Evolutionary conservation across 306 rosid genomes (phyloP).

Genomic region (Citrullus colocynthis): DNA sequence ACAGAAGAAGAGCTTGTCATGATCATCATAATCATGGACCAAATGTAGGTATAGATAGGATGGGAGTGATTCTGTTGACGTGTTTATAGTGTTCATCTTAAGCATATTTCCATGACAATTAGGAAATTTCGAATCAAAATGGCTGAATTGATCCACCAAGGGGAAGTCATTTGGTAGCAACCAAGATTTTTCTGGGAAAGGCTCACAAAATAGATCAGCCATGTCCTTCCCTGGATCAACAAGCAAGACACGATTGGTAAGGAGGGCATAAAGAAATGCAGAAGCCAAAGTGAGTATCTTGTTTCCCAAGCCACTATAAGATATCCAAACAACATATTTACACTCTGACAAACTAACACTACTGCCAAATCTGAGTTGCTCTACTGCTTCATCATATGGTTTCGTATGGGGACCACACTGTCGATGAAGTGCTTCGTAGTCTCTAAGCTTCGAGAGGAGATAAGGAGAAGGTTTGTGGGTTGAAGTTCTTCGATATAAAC

Average conservation of each 20-base stretch:
- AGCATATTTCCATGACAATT: slow-evolving; percentile 48
- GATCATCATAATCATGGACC: slow-evolving; percentile 53
- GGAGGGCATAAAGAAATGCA: slow-evolving; percentile 56
- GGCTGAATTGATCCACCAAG: slow-evolving; percentile 16
- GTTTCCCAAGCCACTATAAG: slow-evolving; percentile 71
- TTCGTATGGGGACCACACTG: slow-evolving; percentile 51
- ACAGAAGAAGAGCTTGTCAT: slow-evolving; percentile 70
- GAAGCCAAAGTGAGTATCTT: slow-evolving; percentile 53
- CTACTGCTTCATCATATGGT: slow-evolving; percentile 34
- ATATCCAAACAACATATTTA: slow-evolving; percentile 57
- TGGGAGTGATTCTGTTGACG: slow-evolving; percentile 12
- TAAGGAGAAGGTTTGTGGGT: slow-evolving; percentile 39
- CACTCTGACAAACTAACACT: slow-evolving; percentile 22
- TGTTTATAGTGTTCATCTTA: slow-evolving; percentile 16
- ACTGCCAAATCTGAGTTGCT: slow-evolving; percentile 31
- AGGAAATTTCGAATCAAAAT: slow-evolving; percentile 32
- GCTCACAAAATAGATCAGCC: slow-evolving; percentile 64
- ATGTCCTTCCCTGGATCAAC: slow-evolving; percentile 64
- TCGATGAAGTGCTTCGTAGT: slow-evolving; percentile 46
- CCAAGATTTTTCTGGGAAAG: slow-evolving; percentile 57
- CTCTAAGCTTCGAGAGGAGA: slow-evolving; percentile 42
- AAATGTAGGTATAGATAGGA: slow-evolving; percentile 48
- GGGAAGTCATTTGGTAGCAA: slow-evolving; percentile 50
- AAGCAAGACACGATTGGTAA: slow-evolving; percentile 62
- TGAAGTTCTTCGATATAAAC: slow-evolving; percentile 22